Evolutionary conservation across 2,329 filamentous ascomycete species (phyloP).

Genomic region (Diaporthe helianthi): DNA sequence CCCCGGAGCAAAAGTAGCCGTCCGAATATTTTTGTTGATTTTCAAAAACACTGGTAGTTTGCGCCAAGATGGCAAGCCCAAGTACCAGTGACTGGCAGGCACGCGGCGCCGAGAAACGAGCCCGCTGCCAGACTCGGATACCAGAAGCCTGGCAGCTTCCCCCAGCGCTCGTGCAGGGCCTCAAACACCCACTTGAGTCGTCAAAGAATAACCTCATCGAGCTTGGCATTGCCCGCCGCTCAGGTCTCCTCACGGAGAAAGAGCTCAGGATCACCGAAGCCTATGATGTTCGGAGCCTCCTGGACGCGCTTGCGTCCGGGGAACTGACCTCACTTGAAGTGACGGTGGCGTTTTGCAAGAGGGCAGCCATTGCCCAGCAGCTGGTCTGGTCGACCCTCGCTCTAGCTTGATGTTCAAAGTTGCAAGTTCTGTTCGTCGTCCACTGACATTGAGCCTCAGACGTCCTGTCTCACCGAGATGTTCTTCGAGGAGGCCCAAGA

Average conservation of each 20-base stretch:
- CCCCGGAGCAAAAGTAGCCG: neutral
- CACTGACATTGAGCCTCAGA: slow-evolving; percentile 10
- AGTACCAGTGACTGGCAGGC: slow-evolving; percentile 16
- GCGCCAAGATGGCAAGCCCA: neutral
- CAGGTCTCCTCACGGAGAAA: slow-evolving; percentile 30
- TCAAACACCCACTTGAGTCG: slow-evolving; percentile 27
- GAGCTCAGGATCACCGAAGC: slow-evolving; percentile 33
- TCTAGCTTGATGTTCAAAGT: no score
- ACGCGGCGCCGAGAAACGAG: slow-evolving; percentile 25
- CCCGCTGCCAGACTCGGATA: slow-evolving; percentile 12
- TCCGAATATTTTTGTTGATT: neutral
- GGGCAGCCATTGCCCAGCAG: slow-evolving; percentile 34
- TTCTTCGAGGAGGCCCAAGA: slow-evolving; percentile 32
- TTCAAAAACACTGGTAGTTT: neutral
- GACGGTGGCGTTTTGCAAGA: slow-evolving; percentile 33
- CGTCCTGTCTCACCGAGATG: slow-evolving; percentile 33
- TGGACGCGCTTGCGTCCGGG: slow-evolving; percentile 25
- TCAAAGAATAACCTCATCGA: slow-evolving; percentile 33
- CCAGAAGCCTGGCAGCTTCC: slow-evolving; percentile 31
- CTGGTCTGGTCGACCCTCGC: slow-evolving; percentile 16
- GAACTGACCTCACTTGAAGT: slow-evolving; percentile 31
- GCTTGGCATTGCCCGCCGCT: slow-evolving; percentile 19
- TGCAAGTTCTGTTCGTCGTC: neutral
- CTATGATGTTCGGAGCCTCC: slow-evolving; percentile 26
- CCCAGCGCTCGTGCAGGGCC: neutral